Evolutionary conservation across 1,284 basidiomycete species (phyloP), one percentile per base, ranked within the genome.

Genomic region (Anthracocystis walkeri): DNA sequence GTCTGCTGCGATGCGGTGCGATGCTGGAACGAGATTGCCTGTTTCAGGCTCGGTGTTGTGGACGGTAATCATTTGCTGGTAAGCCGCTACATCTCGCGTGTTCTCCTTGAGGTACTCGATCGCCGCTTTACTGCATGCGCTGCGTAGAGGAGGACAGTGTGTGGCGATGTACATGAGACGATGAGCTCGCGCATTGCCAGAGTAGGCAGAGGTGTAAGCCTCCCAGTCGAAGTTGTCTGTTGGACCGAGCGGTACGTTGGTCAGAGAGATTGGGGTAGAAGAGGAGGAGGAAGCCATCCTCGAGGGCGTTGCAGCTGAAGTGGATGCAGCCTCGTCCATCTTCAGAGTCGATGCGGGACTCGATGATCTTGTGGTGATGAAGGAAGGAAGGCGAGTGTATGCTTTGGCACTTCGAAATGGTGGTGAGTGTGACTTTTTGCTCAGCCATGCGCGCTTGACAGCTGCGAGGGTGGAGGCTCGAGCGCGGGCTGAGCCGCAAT

Each of bases 161-260:
- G 45, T 63, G 4, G 79, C 79, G 14, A 81, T 66, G 52, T 70
- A 70, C 38, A 71, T 57, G 31, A 82, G 65, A 1, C 79, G 58
- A 11, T 76, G 69, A 18, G 68, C 58, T 3, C 69, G 59, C 2
- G 75, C 54, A 18, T 65, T 55, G 42, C 63, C 68, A 7, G 72
- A 53, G 20, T 80, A 78, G 12, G 61, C 44, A 7, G 71, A 78
- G 49, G 77, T 76, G 57, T 82, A 82, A 2, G 76, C 45, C 42
- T 82, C 80, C 80, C 80, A 82, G 60, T 82, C 80, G 23, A 82
- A 82, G 56, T 68, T 57, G 31, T 82, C 76, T 4, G 68, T 33
- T 0, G 62, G 55, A 11, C 27, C 25, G n/a, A 74, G 35, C 5
- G 18, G 27, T 3, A 75, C 61, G 23, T 68, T 55, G 2, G 42